These are phyloP conservation scores for Ophiostoma novo-ulmi DNA, from an alignment of 2,329 filamentous ascomycete species.

Conservation along the genomic window DNA sequence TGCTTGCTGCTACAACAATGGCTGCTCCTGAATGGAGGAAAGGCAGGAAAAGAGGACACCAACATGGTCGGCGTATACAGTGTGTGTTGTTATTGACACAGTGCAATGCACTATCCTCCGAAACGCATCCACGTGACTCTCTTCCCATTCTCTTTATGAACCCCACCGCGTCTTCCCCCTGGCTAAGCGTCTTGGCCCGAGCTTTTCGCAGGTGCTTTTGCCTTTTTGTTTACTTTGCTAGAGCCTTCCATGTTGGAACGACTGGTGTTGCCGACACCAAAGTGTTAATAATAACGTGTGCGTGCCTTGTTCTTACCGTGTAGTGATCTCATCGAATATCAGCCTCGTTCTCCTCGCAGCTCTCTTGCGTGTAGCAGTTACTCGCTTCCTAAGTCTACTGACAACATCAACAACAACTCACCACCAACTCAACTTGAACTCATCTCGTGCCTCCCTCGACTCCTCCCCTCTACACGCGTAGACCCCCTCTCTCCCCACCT, in stretches of 20 bases:
- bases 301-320: constrained; percentile 3
- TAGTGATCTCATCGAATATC: constrained; percentile 3
- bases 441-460: neutral
- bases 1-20: constrained; percentile 9
- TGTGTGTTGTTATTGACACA: neutral
- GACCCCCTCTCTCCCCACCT: constrained; percentile 15
- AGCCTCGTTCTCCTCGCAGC: neutral
- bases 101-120: neutral
- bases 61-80: neutral
- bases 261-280: neutral
- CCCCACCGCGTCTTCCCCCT: constrained; percentile 16
- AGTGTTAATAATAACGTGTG: neutral
- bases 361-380: constrained; percentile 19
- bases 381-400: neutral
- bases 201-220: constrained; percentile 16
- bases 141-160: neutral
- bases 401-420: neutral
- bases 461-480: constrained; percentile 17
- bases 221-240: constrained; percentile 29
- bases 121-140: neutral
- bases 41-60: constrained; percentile 2
- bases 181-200: constrained; percentile 24
- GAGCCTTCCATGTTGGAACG: constrained; percentile 16
- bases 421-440: constrained; percentile 14
- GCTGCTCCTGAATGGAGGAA: constrained; percentile 5